phyloP scores from a whole-genome alignment of 176 grass and related monocot genomes.

The Alloteropsis semialata region DNA sequence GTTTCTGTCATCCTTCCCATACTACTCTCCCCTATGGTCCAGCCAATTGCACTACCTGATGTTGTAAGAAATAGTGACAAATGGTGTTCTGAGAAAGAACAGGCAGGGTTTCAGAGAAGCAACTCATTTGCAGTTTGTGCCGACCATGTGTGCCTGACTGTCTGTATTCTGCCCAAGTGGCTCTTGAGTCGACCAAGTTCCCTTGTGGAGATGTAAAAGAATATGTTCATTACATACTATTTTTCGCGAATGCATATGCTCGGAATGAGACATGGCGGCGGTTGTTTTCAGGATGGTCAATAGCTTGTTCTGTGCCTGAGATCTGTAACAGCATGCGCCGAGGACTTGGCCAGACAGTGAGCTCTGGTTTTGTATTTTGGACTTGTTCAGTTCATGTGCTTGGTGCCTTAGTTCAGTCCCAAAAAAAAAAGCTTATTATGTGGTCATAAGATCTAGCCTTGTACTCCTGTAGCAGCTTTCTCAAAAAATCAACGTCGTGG shows the following conservation, averaged over 20 bases:
- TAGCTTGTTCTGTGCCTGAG: neutral
- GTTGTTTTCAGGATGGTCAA: neutral
- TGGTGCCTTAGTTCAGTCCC: too few species aligned
- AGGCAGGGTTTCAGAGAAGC: neutral
- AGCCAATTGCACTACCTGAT: neutral
- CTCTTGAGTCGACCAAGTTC: neutral
- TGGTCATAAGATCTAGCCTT: too few species aligned
- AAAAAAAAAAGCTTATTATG: too few species aligned
- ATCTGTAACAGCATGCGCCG: neutral
- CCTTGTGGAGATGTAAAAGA: slow-evolving; percentile 8
- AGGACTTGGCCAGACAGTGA: neutral
- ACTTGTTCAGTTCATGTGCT: neutral
- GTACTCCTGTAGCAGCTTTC: too few species aligned
- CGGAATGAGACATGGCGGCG: neutral
- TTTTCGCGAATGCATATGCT: neutral
- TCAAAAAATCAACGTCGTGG: too few species aligned
- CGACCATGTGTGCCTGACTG: neutral
- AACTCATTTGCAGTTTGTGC: neutral
- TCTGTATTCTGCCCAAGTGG: neutral
- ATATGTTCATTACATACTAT: neutral
- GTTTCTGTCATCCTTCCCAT: neutral
- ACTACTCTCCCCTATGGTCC: neutral
- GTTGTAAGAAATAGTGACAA: neutral
- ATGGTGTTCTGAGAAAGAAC: neutral
- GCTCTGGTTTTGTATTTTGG: neutral